Evolutionary conservation across 164 flowering plant genomes (phyloP), one percentile per base, ranked within the genome.

Genomic region (Warburgia ugandensis): DNA sequence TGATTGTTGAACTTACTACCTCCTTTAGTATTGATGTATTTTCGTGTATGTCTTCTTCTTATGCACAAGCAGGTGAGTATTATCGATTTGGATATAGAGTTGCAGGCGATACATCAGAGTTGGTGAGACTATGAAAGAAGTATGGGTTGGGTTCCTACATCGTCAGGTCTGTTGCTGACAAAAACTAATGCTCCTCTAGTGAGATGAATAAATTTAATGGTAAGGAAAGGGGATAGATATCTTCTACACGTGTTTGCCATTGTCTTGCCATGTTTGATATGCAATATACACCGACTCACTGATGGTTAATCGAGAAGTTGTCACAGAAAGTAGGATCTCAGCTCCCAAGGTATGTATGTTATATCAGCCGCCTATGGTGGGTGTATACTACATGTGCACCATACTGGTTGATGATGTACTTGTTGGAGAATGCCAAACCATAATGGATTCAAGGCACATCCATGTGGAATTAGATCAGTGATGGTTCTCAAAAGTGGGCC

Each of bases 21-120:
- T 37, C 17, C 11, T 6, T 43, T 16, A 20, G 20, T 29, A 14
- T 36, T 26, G 29, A 52, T 30, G 1, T 50, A n/a, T 26, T 8
- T 5, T 22, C 19, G 14, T 3, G n/a, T n/a, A n/a, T n/a, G n/a
- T n/a, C n/a, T n/a, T n/a, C n/a, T n/a, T n/a, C n/a, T 14, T 67
- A n/a, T n/a, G n/a, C n/a, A n/a, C n/a, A n/a, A 58, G 25, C 70
- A 94, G 97, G 99, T 48, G 83, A 86, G 61, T 89, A 86, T 55
- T 89, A 86, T 63, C 68, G 99, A 23, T 94, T 94, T 74, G 97
- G 99, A 46, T 94, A 86, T 61, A 86, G 68, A 76, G 99, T 96
- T 50, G 76, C 88, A 47, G 99, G 99, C 4, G 82, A 84, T 74
- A 75, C 94, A 58, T 59, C 74, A 14, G 90, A 89, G 40, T 68